Evolutionary conservation across 1,284 basidiomycete genomes (phyloP).

Genomic region (Filobasidium uniguttulatum): DNA sequence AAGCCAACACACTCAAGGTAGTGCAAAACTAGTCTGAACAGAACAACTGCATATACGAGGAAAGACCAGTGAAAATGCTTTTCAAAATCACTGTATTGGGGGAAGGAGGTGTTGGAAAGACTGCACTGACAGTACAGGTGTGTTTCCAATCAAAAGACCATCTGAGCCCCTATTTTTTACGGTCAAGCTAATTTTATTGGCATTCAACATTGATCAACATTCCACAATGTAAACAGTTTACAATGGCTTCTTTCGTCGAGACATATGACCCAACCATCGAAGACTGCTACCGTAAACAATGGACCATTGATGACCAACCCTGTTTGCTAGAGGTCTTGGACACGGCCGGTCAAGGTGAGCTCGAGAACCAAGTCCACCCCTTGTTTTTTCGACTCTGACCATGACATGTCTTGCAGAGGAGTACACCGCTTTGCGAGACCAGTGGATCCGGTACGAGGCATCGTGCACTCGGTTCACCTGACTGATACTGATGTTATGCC

Average conservation of each 20-base stretch:
- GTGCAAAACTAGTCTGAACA: too few relatives aligned
- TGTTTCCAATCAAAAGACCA: conserved; percentile 23
- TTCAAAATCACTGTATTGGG: conserved; percentile 69
- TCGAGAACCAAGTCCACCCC: neutral
- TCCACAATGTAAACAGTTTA: conserved; percentile 56
- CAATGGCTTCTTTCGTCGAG: conserved; percentile 79
- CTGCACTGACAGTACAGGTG: conserved; percentile 87
- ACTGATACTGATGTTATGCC: conserved; percentile 12
- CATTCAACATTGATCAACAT: neutral
- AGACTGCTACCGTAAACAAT: conserved; percentile 83
- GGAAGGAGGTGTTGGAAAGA: conserved; percentile 97
- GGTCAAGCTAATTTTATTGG: neutral
- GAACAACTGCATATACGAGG: too few relatives aligned
- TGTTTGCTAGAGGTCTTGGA: conserved; percentile 87
- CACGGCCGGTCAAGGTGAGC: conserved; percentile 80
- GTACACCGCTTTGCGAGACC: conserved; percentile 92
- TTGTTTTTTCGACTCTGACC: neutral
- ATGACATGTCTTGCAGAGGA: conserved; percentile 51
- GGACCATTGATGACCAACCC: conserved; percentile 80
- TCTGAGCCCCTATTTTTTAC: neutral
- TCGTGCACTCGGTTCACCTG: conserved; percentile 1
- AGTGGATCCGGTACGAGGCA: conserved; percentile 76
- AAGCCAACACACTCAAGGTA: too few relatives aligned
- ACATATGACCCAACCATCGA: conserved; percentile 60
- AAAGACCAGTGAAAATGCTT: conserved; percentile 30